Evolutionary conservation across 805 yeast species (phyloP).

Genomic region (Starmerella tilneyi): DNA sequence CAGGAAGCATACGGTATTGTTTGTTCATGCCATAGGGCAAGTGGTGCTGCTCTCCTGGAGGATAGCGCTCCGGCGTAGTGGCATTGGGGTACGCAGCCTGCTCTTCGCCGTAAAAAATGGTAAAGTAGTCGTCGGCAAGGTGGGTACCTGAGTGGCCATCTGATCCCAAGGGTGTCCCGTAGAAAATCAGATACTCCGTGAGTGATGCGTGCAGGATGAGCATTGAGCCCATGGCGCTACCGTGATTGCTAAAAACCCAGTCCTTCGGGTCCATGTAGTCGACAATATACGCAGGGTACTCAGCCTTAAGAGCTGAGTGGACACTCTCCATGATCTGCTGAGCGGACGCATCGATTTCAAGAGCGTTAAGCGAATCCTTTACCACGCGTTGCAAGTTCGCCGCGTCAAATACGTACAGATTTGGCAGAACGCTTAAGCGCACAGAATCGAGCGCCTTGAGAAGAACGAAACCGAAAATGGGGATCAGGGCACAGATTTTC

Average conservation of each 20-base stretch:
- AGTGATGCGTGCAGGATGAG: conserved; percentile 88
- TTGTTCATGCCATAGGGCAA: conserved; percentile 60
- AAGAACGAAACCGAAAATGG: no score
- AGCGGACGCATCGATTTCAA: conserved; percentile 37
- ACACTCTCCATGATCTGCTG: conserved; percentile 22
- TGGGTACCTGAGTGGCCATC: conserved; percentile 96
- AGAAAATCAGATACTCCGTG: conserved; percentile 82
- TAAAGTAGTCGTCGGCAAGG: conserved; percentile 92
- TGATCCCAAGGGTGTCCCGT: conserved; percentile 87
- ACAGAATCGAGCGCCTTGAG: conserved; percentile 23
- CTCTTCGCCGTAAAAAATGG: conserved; percentile 74
- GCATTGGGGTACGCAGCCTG: conserved; percentile 58
- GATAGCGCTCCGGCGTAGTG: conserved; percentile 53
- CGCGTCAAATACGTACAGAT: conserved; percentile 60
- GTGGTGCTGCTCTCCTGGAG: conserved; percentile 81
- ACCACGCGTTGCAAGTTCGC: conserved; percentile 49
- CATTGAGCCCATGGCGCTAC: conserved; percentile 96
- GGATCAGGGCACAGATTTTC: no score
- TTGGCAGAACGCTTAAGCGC: conserved; percentile 43
- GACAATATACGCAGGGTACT: conserved; percentile 68
- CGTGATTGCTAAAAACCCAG: conserved; percentile 96
- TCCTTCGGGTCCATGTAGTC: conserved; percentile 62
- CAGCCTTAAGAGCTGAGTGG: conserved; percentile 45
- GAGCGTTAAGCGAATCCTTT: conserved; percentile 43
- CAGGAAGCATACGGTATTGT: conserved; percentile 79